Evolutionary conservation across 2,329 filamentous ascomycete genomes (phyloP), one percentile per base, ranked within the genome.

Genomic region (Penicillium sclerotigenum): DNA sequence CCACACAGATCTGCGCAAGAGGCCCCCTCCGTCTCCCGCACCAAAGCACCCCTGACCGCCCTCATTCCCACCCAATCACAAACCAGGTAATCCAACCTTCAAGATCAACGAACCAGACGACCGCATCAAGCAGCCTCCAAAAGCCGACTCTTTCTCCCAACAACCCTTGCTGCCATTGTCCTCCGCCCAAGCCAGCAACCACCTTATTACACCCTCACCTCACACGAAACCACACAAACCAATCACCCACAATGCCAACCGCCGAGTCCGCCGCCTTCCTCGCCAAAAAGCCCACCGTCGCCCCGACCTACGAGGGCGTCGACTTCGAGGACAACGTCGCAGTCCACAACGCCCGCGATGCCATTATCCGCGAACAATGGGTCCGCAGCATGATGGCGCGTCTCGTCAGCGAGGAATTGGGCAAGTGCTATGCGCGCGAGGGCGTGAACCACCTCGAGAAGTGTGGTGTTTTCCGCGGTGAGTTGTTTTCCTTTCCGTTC

Each of bases 381-480:
- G 83, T 87, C 54, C 82, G 81, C 75, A 82, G 80, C 70, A 87
- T 87, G 85, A 87, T 87, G 85, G 81, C 83, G 54, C 75, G 85
- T 59, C 73, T 87, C 57, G 84, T 87, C 47, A 75, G 84, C 42
- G 83, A 87, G 71, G 85, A 87, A 75, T 77, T 87, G 80, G 82
- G 82, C 64, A 87, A 86, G 76, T 87, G 85, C 75, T 87, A 87
- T 74, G 75, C 78, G 63, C 75, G 80, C 57, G 84, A 87, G 74
- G 85, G 85, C 9, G 83, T 86, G 52, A 87, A 87, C 68, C 85
- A 87, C 72, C 71, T 87, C 66, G 84, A 87, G 79, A 87, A 87
- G 74, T 87, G 85, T 69, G 84, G 83, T 64, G 78, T 80, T 69
- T 74, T 87, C 75, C 80, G 85, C 81, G 85, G 85, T 87, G 72